Evolutionary conservation across 179 eudicot genomes (phyloP).

Genomic region (Spinacia oleracea): DNA sequence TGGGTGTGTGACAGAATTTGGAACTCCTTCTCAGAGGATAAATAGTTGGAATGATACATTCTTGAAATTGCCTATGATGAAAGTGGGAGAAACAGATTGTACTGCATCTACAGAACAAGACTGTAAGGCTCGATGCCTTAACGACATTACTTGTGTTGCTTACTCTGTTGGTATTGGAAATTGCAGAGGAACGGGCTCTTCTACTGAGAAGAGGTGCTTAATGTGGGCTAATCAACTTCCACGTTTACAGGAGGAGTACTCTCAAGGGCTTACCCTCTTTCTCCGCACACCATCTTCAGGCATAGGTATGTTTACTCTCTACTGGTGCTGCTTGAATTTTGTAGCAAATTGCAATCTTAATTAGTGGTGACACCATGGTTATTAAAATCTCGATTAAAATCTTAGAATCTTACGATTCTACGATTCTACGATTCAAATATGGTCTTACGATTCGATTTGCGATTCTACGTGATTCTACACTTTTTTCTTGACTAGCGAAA

Average conservation of each 20-base stretch:
- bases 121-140: constrained; percentile 29
- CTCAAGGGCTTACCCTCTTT: constrained; percentile 16
- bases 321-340: background rate
- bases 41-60: constrained; percentile 6
- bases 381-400: too few species aligned
- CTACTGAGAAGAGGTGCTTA: constrained; percentile 17
- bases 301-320: constrained; percentile 17
- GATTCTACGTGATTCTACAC: too few species aligned
- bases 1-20: constrained; percentile 29
- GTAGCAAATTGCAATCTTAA: background rate
- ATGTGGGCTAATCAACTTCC: constrained; percentile 23
- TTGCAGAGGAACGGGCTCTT: background rate
- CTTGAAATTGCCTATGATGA: constrained; percentile 28
- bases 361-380: too few species aligned
- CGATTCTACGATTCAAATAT: too few species aligned
- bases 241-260: constrained; percentile 32
- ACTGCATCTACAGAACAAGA: background rate
- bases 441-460: too few species aligned
- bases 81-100: background rate
- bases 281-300: constrained; percentile 31
- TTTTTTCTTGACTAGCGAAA: too few species aligned
- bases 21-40: background rate
- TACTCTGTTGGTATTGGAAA: constrained; percentile 25
- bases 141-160: constrained; percentile 32
- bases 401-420: too few species aligned